phyloP scores from a whole-genome alignment of 1,139 yeast species.

The Meyerozyma sp. region DNA sequence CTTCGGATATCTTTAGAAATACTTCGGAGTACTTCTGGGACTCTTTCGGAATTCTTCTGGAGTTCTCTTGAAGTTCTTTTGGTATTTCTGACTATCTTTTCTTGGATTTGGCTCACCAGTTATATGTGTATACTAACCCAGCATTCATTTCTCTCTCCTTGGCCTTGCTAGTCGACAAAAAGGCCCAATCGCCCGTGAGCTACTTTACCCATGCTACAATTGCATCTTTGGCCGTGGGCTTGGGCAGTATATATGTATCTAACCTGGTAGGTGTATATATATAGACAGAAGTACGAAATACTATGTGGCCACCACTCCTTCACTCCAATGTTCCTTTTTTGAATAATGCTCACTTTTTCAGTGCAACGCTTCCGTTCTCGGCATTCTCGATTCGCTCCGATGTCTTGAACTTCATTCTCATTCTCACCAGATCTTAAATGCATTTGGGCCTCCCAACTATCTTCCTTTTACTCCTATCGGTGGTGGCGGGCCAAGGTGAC shows the following conservation, averaged over 20 bases:
- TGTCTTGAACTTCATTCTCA: no score
- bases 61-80: no score
- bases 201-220: constrained; percentile 27
- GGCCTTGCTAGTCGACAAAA: constrained; percentile 33
- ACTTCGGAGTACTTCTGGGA: no score
- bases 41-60: no score
- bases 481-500: constrained; percentile 3
- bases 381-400: background rate
- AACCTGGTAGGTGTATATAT: constrained; percentile 44
- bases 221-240: constrained; percentile 37
- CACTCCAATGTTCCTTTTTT: background rate
- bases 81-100: no score
- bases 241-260: constrained; percentile 32
- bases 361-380: background rate
- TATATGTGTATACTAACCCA: constrained; percentile 13
- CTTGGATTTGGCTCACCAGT: no score
- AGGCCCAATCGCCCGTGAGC: constrained; percentile 21
- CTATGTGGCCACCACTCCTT: no score
- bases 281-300: constrained; percentile 7
- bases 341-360: no score
- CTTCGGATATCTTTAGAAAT: no score
- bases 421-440: background rate
- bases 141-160: constrained; percentile 34
- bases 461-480: background rate
- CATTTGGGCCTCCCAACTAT: background rate